Percentiles rank a stretch among this genome's conserved stretches.
phyloP scores from a whole-genome alignment of 2,329 filamentous ascomycete genomes.

The Sporothrix humicola region DNA sequence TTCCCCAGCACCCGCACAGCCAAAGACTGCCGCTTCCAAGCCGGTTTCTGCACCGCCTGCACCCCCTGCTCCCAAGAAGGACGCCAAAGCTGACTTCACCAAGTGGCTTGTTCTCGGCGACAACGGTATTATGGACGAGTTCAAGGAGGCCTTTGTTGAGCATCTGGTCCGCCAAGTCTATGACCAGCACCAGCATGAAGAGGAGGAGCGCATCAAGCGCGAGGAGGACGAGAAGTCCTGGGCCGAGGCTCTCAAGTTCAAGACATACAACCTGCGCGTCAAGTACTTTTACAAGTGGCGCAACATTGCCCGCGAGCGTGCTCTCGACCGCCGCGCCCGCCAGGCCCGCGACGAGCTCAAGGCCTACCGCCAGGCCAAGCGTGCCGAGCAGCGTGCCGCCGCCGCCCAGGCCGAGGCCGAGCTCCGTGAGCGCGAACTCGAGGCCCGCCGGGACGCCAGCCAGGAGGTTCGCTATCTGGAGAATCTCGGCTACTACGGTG shows the following conservation, averaged over 20 bases:
- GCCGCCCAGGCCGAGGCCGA: conserved; percentile 49
- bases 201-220: conserved; percentile 50
- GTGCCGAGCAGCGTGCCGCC: conserved; percentile 42
- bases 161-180: conserved; percentile 53
- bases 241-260: conserved; percentile 56
- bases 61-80: conserved; percentile 40
- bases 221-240: conserved; percentile 57
- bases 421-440: conserved; percentile 37
- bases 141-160: conserved; percentile 54
- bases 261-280: conserved; percentile 56
- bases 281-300: conserved; percentile 65
- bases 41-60: background rate
- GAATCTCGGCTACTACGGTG: conserved; percentile 37
- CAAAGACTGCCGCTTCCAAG: background rate
- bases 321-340: conserved; percentile 57
- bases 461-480: conserved; percentile 39
- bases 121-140: conserved; percentile 58
- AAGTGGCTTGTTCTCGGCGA: conserved; percentile 63
- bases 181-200: conserved; percentile 49
- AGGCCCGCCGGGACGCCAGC: conserved; percentile 38
- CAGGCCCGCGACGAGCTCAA: conserved; percentile 59
- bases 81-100: conserved; percentile 57
- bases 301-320: conserved; percentile 54
- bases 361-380: conserved; percentile 45
- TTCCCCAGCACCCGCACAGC: background rate